A percentile compares a stretch with the other conserved stretches of the same genome.
Conservation (phyloP, 2,329 filamentous ascomycete species). For the Diplodia scrobiculata region DNA sequence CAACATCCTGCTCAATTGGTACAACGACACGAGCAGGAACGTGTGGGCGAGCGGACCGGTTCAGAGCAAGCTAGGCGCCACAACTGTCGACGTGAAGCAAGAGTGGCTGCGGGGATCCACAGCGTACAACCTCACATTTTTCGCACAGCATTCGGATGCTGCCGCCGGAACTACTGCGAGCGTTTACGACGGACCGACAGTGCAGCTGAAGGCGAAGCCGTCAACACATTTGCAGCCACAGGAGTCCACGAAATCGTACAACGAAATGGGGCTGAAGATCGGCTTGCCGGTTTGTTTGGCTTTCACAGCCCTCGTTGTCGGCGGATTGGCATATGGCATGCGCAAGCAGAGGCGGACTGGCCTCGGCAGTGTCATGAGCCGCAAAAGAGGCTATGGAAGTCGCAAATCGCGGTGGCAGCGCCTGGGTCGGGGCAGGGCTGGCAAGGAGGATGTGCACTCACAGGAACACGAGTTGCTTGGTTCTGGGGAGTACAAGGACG, state of each 20-base stretch:
- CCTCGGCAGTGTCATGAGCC: constrained; percentile 43
- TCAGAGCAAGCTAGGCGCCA: constrained; percentile 45
- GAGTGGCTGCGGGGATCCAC: constrained; percentile 47
- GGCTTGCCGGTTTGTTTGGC: constrained; percentile 48
- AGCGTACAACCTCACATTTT: constrained; percentile 45
- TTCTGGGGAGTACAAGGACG: constrained; percentile 18
- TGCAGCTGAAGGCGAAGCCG: constrained; percentile 43
- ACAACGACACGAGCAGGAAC: constrained; percentile 40
- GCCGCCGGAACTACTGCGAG: constrained; percentile 35
- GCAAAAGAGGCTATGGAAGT: constrained; percentile 44
- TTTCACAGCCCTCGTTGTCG: constrained; percentile 43
- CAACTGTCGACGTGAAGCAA: constrained; percentile 44
- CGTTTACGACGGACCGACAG: constrained; percentile 42
- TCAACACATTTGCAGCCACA: constrained; percentile 42
- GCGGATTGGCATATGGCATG: constrained; percentile 49
- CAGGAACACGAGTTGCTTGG: constrained; percentile 37
- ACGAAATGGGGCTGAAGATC: constrained; percentile 27
- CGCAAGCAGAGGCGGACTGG: constrained; percentile 45
- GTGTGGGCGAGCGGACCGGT: constrained; percentile 44
- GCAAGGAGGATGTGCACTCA: constrained; percentile 37
- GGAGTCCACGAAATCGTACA: constrained; percentile 28
- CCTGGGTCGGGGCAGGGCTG: constrained; percentile 36
- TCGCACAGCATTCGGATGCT: constrained; percentile 39
- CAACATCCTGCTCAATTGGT: constrained; percentile 40
- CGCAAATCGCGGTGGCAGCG: constrained; percentile 44